A percentile compares a stretch with the other conserved stretches of the same genome.
Evolutionary conservation across 2,329 filamentous ascomycete species (phyloP).

Genomic region (Talaromyces sp.): DNA sequence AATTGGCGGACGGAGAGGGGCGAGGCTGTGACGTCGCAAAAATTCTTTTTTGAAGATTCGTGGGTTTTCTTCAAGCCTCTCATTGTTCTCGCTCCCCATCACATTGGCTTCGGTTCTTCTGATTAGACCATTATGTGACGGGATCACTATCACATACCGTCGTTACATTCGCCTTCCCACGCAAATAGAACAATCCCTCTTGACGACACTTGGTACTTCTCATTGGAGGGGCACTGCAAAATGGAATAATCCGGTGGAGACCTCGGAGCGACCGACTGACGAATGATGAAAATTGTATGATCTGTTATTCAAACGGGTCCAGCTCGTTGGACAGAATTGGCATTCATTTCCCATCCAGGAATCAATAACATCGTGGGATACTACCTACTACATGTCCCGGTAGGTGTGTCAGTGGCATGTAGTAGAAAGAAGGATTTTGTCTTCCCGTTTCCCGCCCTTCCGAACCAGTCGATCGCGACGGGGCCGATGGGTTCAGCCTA

Average conservation of each 20-base stretch:
- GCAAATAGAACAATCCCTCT: not conserved
- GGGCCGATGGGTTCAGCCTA: constrained; percentile 7
- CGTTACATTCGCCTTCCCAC: not conserved
- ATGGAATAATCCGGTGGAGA: not conserved
- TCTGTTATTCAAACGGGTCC: not conserved
- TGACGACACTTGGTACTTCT: not conserved
- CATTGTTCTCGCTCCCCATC: not conserved
- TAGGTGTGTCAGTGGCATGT: not conserved
- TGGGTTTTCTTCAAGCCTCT: not conserved
- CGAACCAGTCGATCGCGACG: constrained; percentile 17
- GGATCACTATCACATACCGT: not conserved
- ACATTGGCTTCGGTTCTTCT: not conserved
- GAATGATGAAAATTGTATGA: not conserved
- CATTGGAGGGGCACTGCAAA: not conserved
- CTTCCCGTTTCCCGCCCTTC: constrained; percentile 15
- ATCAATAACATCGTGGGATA: not conserved
- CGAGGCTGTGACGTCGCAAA: constrained; percentile 6
- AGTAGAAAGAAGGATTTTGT: constrained; percentile 12
- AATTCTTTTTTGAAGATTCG: not conserved
- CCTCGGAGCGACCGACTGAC: not conserved
- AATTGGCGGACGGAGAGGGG: not conserved
- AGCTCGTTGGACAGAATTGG: not conserved
- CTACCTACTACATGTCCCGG: not conserved
- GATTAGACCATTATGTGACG: not conserved
- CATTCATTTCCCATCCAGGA: not conserved